phyloP scores from a whole-genome alignment of 805 yeast genomes.

The Candida gorgasii region DNA sequence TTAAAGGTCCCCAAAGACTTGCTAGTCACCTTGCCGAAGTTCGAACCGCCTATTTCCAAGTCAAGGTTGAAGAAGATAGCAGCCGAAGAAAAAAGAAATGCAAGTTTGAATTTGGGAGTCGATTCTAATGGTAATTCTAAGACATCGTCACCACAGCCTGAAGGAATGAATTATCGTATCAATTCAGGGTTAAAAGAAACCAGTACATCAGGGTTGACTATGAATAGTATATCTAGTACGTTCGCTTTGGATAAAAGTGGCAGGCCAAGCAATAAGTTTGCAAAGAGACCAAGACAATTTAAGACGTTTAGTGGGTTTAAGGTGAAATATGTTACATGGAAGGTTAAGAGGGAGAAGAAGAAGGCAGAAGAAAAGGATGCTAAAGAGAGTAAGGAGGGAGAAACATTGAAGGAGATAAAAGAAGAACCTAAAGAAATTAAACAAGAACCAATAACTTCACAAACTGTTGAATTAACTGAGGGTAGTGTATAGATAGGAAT shows the following conservation, averaged over 20 bases:
- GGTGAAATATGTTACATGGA: conserved; percentile 26
- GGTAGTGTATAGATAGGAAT: conserved; percentile 1
- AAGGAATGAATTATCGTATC: conserved; percentile 25
- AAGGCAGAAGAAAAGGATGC: conserved; percentile 11
- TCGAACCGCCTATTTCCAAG: conserved; percentile 33
- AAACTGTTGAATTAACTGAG: background rate
- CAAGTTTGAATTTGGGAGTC: conserved; percentile 9
- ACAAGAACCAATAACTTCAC: background rate
- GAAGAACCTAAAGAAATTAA: conserved; percentile 8
- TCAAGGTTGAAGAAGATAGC: conserved; percentile 32
- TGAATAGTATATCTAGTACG: conserved; percentile 31
- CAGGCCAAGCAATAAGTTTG: conserved; percentile 35
- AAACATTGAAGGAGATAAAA: background rate
- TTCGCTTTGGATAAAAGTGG: conserved; percentile 39
- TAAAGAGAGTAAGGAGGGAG: conserved; percentile 1
- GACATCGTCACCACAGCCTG: conserved; percentile 31
- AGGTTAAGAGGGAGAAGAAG: conserved; percentile 16
- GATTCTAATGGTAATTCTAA: conserved; percentile 18
- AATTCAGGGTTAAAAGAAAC: conserved; percentile 41
- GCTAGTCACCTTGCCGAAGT: conserved; percentile 35
- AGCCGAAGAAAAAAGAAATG: conserved; percentile 27
- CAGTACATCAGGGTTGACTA: conserved; percentile 42
- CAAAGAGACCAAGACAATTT: conserved; percentile 32
- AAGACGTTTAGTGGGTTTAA: conserved; percentile 47
- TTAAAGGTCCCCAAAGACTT: conserved; percentile 30